Evolutionary conservation across 352 stramenopile species (phyloP).

Genomic region (Phytophthora litchii): DNA sequence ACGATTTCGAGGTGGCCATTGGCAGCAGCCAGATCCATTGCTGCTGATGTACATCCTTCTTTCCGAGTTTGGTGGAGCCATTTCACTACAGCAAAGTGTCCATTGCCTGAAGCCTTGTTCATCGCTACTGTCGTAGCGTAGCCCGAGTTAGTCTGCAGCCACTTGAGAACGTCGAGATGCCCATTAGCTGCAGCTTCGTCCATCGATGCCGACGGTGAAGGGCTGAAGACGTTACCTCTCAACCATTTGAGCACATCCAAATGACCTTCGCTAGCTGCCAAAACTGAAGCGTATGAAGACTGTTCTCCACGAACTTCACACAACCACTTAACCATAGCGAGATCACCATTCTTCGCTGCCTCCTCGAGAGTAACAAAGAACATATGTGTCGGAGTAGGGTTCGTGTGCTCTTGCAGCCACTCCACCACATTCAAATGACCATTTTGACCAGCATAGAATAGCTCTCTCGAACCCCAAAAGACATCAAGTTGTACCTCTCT

Average conservation of each 20-base stretch:
- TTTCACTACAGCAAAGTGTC: conserved; percentile 29
- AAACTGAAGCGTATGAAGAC: conserved; percentile 38
- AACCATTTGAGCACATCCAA: conserved; percentile 41
- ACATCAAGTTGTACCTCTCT: conserved; percentile 16
- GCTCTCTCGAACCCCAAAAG: conserved; percentile 42
- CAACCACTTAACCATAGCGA: conserved; percentile 42
- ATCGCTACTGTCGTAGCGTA: conserved; percentile 30
- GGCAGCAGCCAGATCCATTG: conserved; percentile 33
- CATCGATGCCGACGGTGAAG: conserved; percentile 31
- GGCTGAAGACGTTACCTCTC: conserved; percentile 27
- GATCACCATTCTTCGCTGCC: conserved; percentile 39
- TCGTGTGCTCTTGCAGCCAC: conserved; percentile 48
- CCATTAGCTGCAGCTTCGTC: conserved; percentile 33
- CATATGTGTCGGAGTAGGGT: conserved; percentile 41
- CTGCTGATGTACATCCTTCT: conserved; percentile 33
- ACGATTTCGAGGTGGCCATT: conserved; percentile 35
- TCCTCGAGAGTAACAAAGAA: conserved; percentile 46
- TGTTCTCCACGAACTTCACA: conserved; percentile 37
- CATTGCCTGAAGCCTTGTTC: conserved; percentile 37
- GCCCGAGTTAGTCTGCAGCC: conserved; percentile 30
- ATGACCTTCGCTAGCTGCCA: conserved; percentile 38
- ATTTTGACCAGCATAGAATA: conserved; percentile 44
- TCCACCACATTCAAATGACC: conserved; percentile 36
- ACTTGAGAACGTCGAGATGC: conserved; percentile 30
- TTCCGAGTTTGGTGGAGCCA: conserved; percentile 37